Conservation (phyloP, 108 stramenopile genomes). For the Seminavis robusta region DNA sequence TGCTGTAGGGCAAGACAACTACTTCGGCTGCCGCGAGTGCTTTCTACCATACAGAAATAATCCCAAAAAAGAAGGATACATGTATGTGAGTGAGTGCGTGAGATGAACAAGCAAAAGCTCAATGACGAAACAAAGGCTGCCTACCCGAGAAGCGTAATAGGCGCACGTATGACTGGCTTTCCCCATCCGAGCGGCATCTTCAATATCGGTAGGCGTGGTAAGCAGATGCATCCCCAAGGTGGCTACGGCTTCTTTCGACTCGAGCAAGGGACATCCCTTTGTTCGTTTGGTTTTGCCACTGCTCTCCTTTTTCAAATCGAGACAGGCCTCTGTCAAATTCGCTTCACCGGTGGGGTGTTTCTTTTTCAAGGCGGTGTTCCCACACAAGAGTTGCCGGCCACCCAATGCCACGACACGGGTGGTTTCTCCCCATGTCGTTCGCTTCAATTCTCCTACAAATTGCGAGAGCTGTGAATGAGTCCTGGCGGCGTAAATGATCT, state of each 20-base stretch:
- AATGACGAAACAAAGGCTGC: slow-evolving; percentile 7
- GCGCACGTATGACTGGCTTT: slow-evolving; percentile 75
- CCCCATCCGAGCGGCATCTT: slow-evolving; percentile 82
- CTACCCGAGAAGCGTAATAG: slow-evolving; percentile 91
- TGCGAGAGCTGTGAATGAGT: slow-evolving; percentile 98
- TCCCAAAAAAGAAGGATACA: not conserved
- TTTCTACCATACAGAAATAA: too few relatives aligned
- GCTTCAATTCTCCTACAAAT: slow-evolving; percentile 84
- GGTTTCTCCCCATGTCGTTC: slow-evolving; percentile 57
- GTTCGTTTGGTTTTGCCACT: slow-evolving; percentile 10
- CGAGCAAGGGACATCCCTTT: slow-evolving; percentile 61
- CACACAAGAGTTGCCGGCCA: slow-evolving; percentile 83
- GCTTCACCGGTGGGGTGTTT: slow-evolving; percentile 34
- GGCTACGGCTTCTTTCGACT: slow-evolving; percentile 47
- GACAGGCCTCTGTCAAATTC: slow-evolving; percentile 84
- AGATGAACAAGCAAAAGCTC: not conserved
- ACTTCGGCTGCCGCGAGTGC: slow-evolving; percentile 84
- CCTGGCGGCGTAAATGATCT: slow-evolving; percentile 87
- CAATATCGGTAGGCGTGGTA: slow-evolving; percentile 81
- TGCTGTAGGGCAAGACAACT: slow-evolving; percentile 89
- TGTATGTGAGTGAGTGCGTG: not conserved
- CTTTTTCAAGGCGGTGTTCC: slow-evolving; percentile 51
- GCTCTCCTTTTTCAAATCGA: slow-evolving; percentile 84
- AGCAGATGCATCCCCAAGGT: slow-evolving; percentile 83
- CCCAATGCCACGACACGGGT: slow-evolving; percentile 87